These are phyloP conservation scores for Moniliophthora roreri DNA, from an alignment of 1,284 basidiomycete genomes.

Conservation along the genomic window DNA sequence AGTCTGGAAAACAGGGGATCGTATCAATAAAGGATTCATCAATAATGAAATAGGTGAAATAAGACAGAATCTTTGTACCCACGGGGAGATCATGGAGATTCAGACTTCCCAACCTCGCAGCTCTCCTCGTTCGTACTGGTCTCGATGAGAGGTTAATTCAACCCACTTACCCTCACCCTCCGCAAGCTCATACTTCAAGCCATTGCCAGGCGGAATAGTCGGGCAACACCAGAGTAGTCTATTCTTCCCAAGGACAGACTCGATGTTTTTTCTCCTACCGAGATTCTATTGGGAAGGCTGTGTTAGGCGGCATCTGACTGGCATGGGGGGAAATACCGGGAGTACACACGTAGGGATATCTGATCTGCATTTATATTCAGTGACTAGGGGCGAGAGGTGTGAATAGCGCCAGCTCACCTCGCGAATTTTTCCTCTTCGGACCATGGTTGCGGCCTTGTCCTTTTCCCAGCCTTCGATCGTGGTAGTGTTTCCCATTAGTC, in stretches of 20 bases:
- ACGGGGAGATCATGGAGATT: neutral
- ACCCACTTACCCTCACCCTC: slow-evolving; percentile 79
- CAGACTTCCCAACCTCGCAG: slow-evolving; percentile 4
- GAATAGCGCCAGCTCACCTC: slow-evolving; percentile 50
- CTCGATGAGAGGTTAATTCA: slow-evolving; percentile 33
- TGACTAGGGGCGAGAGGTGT: slow-evolving; percentile 1
- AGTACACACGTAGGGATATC: slow-evolving; percentile 86
- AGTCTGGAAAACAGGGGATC: neutral
- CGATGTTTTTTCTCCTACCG: slow-evolving; percentile 70
- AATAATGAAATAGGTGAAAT: slow-evolving; percentile 6
- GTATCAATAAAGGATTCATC: slow-evolving; percentile 2
- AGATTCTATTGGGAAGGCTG: slow-evolving; percentile 58
- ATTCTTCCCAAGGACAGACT: slow-evolving; percentile 75
- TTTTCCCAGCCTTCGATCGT: slow-evolving; percentile 99
- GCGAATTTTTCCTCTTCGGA: slow-evolving; percentile 82
- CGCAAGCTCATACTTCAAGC: slow-evolving; percentile 75
- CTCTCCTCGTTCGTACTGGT: slow-evolving; percentile 13
- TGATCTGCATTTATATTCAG: slow-evolving; percentile 49
- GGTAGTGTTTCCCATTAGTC: slow-evolving; percentile 82
- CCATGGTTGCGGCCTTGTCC: slow-evolving; percentile 86
- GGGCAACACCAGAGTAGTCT: slow-evolving; percentile 86
- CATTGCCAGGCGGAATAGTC: slow-evolving; percentile 62
- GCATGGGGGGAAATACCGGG: neutral
- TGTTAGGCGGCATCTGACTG: slow-evolving; percentile 13
- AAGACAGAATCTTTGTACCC: slow-evolving; percentile 4